These are phyloP conservation scores for Suillus variegatus DNA, from an alignment of 768 basidiomycete genomes.

Conservation along the genomic window DNA sequence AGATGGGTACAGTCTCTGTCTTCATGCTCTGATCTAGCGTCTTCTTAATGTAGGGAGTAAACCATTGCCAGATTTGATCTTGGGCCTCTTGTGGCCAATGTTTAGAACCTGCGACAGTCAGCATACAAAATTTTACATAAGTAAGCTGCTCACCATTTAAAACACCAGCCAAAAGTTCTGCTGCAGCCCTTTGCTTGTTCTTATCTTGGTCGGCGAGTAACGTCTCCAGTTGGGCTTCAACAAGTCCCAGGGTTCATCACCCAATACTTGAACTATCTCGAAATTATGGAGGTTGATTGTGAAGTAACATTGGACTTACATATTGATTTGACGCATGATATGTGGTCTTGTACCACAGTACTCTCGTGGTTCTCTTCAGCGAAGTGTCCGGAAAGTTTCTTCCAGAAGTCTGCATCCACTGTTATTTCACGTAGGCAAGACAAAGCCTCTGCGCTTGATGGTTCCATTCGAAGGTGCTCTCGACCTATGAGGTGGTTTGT, in stretches of 20 bases:
- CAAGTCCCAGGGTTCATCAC: conserved; percentile 55
- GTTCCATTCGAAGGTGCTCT: conserved; percentile 63
- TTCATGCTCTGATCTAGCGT: conserved; percentile 74
- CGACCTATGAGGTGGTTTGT: conserved; percentile 45
- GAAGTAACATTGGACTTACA: conserved; percentile 43
- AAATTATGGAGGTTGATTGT: not conserved
- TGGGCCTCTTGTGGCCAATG: conserved; percentile 84
- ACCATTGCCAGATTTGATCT: conserved; percentile 77
- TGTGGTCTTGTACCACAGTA: conserved; percentile 64
- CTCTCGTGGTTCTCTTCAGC: conserved; percentile 78
- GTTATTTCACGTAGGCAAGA: conserved; percentile 50
- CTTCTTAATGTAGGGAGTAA: conserved; percentile 61
- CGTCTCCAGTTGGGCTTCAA: conserved; percentile 61
- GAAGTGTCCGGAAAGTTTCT: conserved; percentile 65
- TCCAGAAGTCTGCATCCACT: conserved; percentile 60
- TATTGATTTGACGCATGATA: conserved; percentile 73
- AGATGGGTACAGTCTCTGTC: conserved; percentile 77
- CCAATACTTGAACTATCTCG: conserved; percentile 60
- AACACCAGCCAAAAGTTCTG: conserved; percentile 80
- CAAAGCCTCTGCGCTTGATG: conserved; percentile 50
- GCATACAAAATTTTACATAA: not conserved
- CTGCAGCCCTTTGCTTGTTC: conserved; percentile 86
- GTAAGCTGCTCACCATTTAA: conserved; percentile 47
- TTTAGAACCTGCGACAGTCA: conserved; percentile 61
- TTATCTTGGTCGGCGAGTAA: conserved; percentile 72